Evolutionary conservation across 495 filamentous ascomycete species (phyloP), one percentile per base, ranked within the genome.

Genomic region (Stereocaulon alpinum): DNA sequence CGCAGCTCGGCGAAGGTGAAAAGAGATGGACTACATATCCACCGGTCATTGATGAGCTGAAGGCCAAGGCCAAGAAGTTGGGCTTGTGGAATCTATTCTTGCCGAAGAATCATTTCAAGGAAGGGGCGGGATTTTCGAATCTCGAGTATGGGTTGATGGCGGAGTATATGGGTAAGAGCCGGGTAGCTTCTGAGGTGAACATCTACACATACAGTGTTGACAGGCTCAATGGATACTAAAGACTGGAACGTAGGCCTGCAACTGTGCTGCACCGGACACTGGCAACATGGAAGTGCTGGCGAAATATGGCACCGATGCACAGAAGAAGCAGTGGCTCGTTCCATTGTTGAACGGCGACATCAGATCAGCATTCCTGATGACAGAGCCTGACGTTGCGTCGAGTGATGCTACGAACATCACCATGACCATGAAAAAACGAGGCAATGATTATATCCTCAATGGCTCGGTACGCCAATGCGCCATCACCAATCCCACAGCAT

Each of bases 21-120:
- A 70, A 82, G 61, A 81, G 91, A 80, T 87, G 90, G 87, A 77
- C 83, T 59, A 76, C 80, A 34, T 86, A 89, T 69, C 93, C 93
- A 24, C 68, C 80, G 32, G 76, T 98, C 59, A 80, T 98, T 62
- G 93, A 97, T 64, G 82, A 88, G 43, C 78, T 98, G 63, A 98
- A 98, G 79, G 72, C 74, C 51, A 88, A 88, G 68, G 93, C 93
- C 14, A 80, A 80, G 68, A 78, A 85, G 67, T 76, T 91, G n/a
- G 93, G 93, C 0, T 77, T 98, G 47, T 98, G 93, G 93, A 98
- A 98, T 71, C 87, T 98, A 83, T 98, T 98, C 78, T 72, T 98
- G 60, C 87, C 92, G 49, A 92, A 88, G 74, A 89, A 83, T 64
- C 91, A 96, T 74, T 97, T 95, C 79, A 87, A 83, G 62, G 87